Evolutionary conservation across 805 yeast genomes (phyloP), one percentile per base, ranked within the genome.

Genomic region (Saccharomycopsis capsularis): DNA sequence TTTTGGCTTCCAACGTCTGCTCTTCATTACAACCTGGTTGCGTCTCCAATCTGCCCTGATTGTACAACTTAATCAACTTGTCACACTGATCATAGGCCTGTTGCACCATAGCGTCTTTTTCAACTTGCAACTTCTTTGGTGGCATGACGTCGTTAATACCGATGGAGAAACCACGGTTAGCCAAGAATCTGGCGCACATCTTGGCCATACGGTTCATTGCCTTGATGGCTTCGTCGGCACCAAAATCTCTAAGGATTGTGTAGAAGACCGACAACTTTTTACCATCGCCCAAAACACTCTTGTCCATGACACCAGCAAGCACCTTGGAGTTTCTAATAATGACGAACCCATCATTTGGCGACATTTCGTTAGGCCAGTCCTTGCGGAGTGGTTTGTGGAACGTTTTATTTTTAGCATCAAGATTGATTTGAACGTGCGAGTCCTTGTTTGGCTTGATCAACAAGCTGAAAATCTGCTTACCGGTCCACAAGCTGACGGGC

Each of bases 121-220:
- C 83, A 25, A 69, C 66, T 57, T 78, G 85, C 65, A 93, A 76
- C 44, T 83, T 82, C 6, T 64, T 68, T 29, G 95, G 95, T 1
- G 99, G 99, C 2, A 96, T 93, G 38, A 93, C 99, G 68, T 93
- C 99, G 58, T 82, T 84, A 59, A 93, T 90, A 68, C 99, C 99
- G 63, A 93, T 95, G 1, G 96, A 88, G 60, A 93, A 93, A 0
- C 99, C 99, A 49, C 97, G 74, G 61, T 90, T 87, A 53, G 98
- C 99, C 61, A 93, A 71, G 64, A 68, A 93, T 60, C 99, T 74
- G 1, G 99, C 98, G 74, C 98, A 90, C 59, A 95, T 68, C 68
- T 95, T 95, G n/a, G 99, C 96, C 98, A 93, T 90, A 63, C 99
- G 75, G 66, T 95, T 91, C 99, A 93, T 93, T 4, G 98, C 96